A percentile compares a stretch with the other conserved stretches of the same genome.
These are phyloP conservation scores for Thermothielavioides terrestris DNA, from an alignment of 495 filamentous ascomycete species.

Conservation along the genomic window DNA sequence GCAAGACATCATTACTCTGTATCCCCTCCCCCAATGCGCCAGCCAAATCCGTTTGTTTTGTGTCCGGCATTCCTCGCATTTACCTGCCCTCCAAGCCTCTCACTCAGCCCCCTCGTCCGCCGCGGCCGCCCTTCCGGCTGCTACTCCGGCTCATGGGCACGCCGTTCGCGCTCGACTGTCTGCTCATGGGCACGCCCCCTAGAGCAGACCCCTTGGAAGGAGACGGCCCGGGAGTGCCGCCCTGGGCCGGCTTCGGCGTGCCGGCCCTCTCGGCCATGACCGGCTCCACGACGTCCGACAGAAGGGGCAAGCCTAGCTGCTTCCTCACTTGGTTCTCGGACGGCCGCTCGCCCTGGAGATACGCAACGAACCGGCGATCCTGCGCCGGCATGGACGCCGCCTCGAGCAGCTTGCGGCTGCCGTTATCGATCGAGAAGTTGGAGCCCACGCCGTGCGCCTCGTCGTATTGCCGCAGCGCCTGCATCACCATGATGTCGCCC, in stretches of 20 bases:
- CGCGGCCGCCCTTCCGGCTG: constrained; percentile 26
- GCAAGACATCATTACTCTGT: background rate
- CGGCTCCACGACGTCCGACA: constrained; percentile 24
- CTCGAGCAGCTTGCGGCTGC: constrained; percentile 38
- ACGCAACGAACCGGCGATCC: constrained; percentile 30
- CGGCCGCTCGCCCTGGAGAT: constrained; percentile 33
- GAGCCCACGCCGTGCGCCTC: constrained; percentile 33
- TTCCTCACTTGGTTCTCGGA: constrained; percentile 37
- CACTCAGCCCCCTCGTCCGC: constrained; percentile 20
- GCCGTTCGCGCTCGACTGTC: constrained; percentile 41
- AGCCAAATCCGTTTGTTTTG: background rate
- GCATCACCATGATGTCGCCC: constrained; percentile 52
- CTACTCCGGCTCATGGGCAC: constrained; percentile 43
- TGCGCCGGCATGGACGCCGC: constrained; percentile 30
- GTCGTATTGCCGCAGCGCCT: constrained; percentile 38
- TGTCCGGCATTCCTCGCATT: background rate
- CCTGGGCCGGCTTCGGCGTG: constrained; percentile 21
- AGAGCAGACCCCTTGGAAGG: constrained; percentile 18
- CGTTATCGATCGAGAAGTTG: constrained; percentile 35
- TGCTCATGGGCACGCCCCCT: constrained; percentile 40
- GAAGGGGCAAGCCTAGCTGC: constrained; percentile 31
- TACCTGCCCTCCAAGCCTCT: background rate
- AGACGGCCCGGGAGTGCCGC: constrained; percentile 22
- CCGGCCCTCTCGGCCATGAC: constrained; percentile 14
- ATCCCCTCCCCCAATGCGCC: background rate